Evolutionary conservation across 257 asterid genomes (phyloP), one percentile per base, ranked within the genome.

Genomic region (Coffea eugenioides): DNA sequence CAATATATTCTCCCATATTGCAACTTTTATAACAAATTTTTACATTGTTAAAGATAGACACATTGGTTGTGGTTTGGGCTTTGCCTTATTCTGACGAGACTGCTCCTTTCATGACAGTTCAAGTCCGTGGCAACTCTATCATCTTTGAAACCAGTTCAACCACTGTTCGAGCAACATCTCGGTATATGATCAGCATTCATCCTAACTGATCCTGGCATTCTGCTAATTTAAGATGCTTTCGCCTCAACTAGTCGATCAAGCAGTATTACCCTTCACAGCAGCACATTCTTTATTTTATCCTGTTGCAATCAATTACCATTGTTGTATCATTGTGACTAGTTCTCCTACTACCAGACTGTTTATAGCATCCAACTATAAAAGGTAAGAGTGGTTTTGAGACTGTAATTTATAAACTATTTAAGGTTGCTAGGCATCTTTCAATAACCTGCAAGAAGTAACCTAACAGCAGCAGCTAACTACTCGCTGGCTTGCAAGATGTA

Each of bases 91-190:
- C n/a, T 20, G n/a, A 74, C 18, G 41, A 16, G 52, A 51, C 71
- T 54, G 48, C 8, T 77, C 27, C 43, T 77, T 45, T 74, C 48
- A 20, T 86, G 84, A 80, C 99, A 96, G 99, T 90, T 92, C 90
- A 92, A 89, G 90, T 76, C 87, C 8, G 99, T 96, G 82, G 93
- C 97, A 72, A 84, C 86, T 76, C 89, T 92, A 71, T 77, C 85
- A 34, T 83, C 95, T 20, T 74, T 84, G 7, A 81, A 88, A 70
- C 85, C 90, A 23, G 89, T 88, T 54, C 83, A 87, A 67, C 83
- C 94, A 41, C 85, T 91, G 78, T 96, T 95, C 90, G 75, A 79
- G 85, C 82, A 79, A 36, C 79, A 74, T 59, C 23, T 84, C 46
- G 83, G 71, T 54, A 69, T 70, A 69, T 84, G 77, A 81, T 80